Conservation (phyloP, 2,329 filamentous ascomycete genomes). For the Alternaria infectoria region DNA sequence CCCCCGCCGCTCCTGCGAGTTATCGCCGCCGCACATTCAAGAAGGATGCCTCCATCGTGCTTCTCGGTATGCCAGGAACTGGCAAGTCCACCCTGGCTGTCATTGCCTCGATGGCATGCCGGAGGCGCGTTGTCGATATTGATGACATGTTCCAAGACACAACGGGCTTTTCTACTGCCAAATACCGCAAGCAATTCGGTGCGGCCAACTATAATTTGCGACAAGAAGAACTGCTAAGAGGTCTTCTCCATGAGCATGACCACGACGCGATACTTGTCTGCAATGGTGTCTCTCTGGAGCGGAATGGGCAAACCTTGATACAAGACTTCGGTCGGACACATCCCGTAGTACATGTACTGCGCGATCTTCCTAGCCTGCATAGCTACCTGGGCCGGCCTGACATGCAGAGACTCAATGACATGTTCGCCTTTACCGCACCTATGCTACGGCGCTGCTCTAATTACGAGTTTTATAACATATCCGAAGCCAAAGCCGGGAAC, state of each 20-base stretch:
- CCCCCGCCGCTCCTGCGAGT: conserved; percentile 18
- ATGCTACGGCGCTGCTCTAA: conserved; percentile 73
- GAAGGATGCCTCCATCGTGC: conserved; percentile 71
- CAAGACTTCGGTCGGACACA: conserved; percentile 68
- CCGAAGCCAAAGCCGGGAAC: conserved; percentile 55
- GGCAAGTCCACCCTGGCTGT: conserved; percentile 79
- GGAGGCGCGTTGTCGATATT: conserved; percentile 71
- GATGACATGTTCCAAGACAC: conserved; percentile 71
- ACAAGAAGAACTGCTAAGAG: conserved; percentile 67
- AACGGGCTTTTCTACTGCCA: conserved; percentile 66
- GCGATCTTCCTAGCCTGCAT: conserved; percentile 70
- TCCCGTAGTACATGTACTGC: conserved; percentile 73
- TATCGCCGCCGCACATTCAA: conserved; percentile 55
- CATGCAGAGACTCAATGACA: conserved; percentile 61
- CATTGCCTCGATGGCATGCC: conserved; percentile 74
- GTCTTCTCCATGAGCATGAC: conserved; percentile 64
- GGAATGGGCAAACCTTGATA: conserved; percentile 65
- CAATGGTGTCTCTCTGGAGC: conserved; percentile 72
- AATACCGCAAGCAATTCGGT: conserved; percentile 69
- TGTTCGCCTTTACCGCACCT: conserved; percentile 63
- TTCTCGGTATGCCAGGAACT: conserved; percentile 74
- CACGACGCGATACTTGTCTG: conserved; percentile 73
- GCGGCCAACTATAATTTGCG: conserved; percentile 66
- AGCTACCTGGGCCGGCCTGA: conserved; percentile 64
- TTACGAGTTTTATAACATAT: conserved; percentile 78